A percentile compares a stretch with the other conserved stretches of the same genome.
Evolutionary conservation across 2,329 filamentous ascomycete species (phyloP).

Genomic region (Alternaria sp.): DNA sequence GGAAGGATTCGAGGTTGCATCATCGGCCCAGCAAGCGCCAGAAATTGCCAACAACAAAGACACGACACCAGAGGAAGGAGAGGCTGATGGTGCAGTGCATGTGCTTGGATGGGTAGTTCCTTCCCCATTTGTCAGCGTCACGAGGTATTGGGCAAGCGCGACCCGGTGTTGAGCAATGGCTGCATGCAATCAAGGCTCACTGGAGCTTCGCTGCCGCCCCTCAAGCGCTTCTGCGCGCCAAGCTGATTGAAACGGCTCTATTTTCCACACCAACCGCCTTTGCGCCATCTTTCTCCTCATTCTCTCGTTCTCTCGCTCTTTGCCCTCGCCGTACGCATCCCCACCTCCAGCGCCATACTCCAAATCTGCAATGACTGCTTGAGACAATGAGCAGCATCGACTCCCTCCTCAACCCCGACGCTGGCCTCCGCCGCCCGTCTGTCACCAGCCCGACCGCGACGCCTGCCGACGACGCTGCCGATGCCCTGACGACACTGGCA

Average conservation of each 20-base stretch:
- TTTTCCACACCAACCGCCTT: slow-evolving; percentile 23
- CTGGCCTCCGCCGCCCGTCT: slow-evolving; percentile 24
- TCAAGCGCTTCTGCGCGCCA: slow-evolving; percentile 20
- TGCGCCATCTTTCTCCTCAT: slow-evolving; percentile 3
- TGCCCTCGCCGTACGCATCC: slow-evolving; percentile 2
- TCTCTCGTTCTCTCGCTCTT: not conserved
- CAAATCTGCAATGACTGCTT: slow-evolving; percentile 12
- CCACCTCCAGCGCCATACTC: not conserved
- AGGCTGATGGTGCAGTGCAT: not conserved
- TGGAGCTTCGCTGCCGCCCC: slow-evolving; percentile 6
- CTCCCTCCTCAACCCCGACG: slow-evolving; percentile 47
- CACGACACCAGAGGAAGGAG: not conserved
- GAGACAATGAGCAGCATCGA: slow-evolving; percentile 47
- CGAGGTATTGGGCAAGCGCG: slow-evolving; percentile 3
- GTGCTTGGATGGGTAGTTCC: not conserved
- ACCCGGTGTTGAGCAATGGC: not conserved
- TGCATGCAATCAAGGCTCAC: slow-evolving; percentile 16
- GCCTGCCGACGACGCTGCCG: slow-evolving; percentile 50
- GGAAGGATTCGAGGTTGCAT: slow-evolving; percentile 16
- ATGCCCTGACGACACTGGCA: slow-evolving; percentile 50
- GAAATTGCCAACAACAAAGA: not conserved
- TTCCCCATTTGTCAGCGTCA: slow-evolving; percentile 16
- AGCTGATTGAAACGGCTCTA: slow-evolving; percentile 24
- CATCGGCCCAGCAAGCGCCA: slow-evolving; percentile 9
- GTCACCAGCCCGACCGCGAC: slow-evolving; percentile 22